phyloP scores from a whole-genome alignment of 2,329 filamentous ascomycete genomes.

The Didymella glomerata region DNA sequence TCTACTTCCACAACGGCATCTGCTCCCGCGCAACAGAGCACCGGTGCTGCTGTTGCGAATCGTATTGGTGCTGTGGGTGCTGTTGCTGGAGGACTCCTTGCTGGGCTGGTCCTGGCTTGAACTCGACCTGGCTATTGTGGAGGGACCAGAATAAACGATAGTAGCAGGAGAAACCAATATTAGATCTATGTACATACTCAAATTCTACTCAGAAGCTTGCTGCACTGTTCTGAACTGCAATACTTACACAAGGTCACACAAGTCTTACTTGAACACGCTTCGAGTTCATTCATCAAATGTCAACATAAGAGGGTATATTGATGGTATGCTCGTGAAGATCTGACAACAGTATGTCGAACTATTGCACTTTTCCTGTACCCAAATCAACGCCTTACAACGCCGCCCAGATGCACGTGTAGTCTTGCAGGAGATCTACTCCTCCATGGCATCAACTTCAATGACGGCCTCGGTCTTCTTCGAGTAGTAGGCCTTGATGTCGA shows the following conservation, averaged over 20 bases:
- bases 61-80: conserved; percentile 28
- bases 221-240: not conserved
- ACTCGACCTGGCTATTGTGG: not conserved
- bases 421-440: conserved; percentile 46
- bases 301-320: conserved; percentile 40
- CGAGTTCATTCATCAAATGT: not conserved
- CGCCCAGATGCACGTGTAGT: conserved; percentile 33
- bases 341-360: conserved; percentile 22
- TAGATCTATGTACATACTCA: not conserved
- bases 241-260: not conserved
- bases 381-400: conserved; percentile 38
- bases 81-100: conserved; percentile 33
- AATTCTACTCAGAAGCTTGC: not conserved
- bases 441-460: conserved; percentile 63
- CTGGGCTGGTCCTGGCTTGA: conserved; percentile 31
- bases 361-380: conserved; percentile 28
- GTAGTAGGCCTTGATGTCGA: conserved; percentile 75
- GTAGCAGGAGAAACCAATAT: not conserved
- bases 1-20: conserved; percentile 23
- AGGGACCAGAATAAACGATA: not conserved
- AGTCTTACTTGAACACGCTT: not conserved
- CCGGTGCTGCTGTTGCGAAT: conserved; percentile 30
- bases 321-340: conserved; percentile 28
- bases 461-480: conserved; percentile 42
- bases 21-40: conserved; percentile 25